These are phyloP conservation scores for Chaetomium tenue DNA, from an alignment of 495 filamentous ascomycete genomes.

Conservation along the genomic window DNA sequence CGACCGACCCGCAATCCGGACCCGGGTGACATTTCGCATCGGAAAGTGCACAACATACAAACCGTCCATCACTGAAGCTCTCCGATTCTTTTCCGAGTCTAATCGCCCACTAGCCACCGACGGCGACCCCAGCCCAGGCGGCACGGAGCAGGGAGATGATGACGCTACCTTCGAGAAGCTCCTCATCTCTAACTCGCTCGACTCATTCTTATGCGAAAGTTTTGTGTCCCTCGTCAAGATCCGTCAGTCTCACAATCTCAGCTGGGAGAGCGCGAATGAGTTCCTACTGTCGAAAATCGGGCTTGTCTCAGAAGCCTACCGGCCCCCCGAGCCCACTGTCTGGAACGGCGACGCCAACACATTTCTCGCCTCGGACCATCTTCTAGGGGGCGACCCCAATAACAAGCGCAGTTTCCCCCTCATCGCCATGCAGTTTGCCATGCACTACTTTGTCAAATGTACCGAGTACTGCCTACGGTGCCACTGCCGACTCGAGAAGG, in stretches of 20 bases:
- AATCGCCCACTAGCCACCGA: background rate
- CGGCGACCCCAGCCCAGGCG: background rate
- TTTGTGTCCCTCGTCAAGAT: constrained; percentile 63
- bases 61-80: constrained; percentile 50
- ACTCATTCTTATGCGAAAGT: constrained; percentile 66
- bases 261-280: constrained; percentile 74
- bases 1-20: background rate
- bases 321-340: constrained; percentile 26
- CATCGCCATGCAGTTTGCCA: constrained; percentile 72
- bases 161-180: constrained; percentile 45
- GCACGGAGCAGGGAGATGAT: constrained; percentile 4
- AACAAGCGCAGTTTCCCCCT: constrained; percentile 58
- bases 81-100: constrained; percentile 49
- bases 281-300: constrained; percentile 34
- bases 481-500: constrained; percentile 65
- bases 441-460: constrained; percentile 78
- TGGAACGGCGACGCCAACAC: background rate
- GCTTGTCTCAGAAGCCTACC: background rate
- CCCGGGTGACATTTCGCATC: constrained; percentile 41
- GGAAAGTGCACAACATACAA: constrained; percentile 57
- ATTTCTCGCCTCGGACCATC: constrained; percentile 52
- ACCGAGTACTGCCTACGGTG: constrained; percentile 89
- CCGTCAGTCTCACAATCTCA: constrained; percentile 51
- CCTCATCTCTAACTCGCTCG: constrained; percentile 72
- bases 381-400: constrained; percentile 32